Evolutionary conservation across 164 flowering plant genomes (phyloP).

Genomic region (Piper betle): DNA sequence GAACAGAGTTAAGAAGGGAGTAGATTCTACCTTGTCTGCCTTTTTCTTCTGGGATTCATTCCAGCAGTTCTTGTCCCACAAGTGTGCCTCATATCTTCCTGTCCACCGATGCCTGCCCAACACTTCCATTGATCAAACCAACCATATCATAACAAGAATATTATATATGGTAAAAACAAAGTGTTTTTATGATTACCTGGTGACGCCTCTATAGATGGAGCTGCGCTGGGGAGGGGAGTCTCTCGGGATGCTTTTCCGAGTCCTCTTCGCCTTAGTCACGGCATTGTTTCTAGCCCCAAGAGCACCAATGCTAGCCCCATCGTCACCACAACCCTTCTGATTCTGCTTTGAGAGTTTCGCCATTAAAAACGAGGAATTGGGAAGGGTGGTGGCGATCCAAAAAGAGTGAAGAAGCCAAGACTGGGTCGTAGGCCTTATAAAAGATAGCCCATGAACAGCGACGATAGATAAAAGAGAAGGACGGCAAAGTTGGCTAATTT

Average conservation of each 20-base stretch:
- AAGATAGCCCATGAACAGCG: slow-evolving; percentile 9
- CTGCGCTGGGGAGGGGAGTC: slow-evolving; percentile 90
- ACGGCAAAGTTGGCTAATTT: slow-evolving; percentile 5
- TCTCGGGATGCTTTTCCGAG: slow-evolving; percentile 60
- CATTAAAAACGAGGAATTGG: slow-evolving; percentile 13
- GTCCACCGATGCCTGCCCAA: slow-evolving; percentile 97
- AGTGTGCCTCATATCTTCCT: slow-evolving; percentile 88
- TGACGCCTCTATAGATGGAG: slow-evolving; percentile 83
- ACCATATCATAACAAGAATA: no score
- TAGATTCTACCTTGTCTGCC: slow-evolving; percentile 67
- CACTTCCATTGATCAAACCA: no score
- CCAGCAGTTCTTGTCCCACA: slow-evolving; percentile 96
- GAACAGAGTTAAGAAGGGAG: neutral
- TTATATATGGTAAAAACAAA: no score
- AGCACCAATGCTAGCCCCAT: slow-evolving; percentile 9
- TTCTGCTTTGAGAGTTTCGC: slow-evolving; percentile 18
- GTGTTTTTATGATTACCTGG: no score
- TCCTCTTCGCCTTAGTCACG: slow-evolving; percentile 41
- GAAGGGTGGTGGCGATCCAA: neutral
- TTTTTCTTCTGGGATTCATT: slow-evolving; percentile 80
- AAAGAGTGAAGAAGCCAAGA: slow-evolving; percentile 7
- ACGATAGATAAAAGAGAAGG: neutral
- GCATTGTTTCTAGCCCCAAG: slow-evolving; percentile 3
- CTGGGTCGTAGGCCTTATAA: slow-evolving; percentile 22
- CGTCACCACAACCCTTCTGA: slow-evolving; percentile 20